A percentile compares a stretch with the other conserved stretches of the same genome.
Conservation (phyloP, 352 stramenopile species). For the Pythium rishiriense region DNA sequence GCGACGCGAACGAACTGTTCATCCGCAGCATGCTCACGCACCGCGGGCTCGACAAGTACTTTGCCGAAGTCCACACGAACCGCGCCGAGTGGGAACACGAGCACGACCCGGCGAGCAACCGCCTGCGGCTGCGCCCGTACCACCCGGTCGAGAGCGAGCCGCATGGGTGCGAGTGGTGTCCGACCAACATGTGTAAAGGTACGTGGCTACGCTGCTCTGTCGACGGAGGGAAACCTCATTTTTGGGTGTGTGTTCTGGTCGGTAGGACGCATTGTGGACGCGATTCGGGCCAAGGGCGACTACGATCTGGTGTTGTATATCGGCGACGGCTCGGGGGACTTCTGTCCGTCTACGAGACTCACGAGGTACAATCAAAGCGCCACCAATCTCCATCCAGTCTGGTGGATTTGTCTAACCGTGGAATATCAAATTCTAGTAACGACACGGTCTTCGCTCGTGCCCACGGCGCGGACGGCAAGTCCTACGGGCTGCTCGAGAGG, state of each 20-base stretch:
- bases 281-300: slow-evolving; percentile 7
- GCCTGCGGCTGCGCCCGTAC: slow-evolving; percentile 24
- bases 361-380: slow-evolving; percentile 3
- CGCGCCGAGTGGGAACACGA: slow-evolving; percentile 19
- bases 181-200: slow-evolving; percentile 41
- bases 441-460: slow-evolving; percentile 45
- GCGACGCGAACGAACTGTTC: slow-evolving; percentile 33
- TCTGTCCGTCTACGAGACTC: slow-evolving; percentile 26
- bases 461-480: slow-evolving; percentile 29
- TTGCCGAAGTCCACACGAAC: slow-evolving; percentile 30
- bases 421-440: neutral
- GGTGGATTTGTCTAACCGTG: neutral
- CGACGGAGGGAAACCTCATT: neutral
- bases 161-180: slow-evolving; percentile 33
- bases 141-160: slow-evolving; percentile 19
- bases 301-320: slow-evolving; percentile 29
- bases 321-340: slow-evolving; percentile 31
- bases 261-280: slow-evolving; percentile 25
- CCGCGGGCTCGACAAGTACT: slow-evolving; percentile 16
- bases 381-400: neutral
- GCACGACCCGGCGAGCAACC: slow-evolving; percentile 2
- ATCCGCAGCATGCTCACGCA: slow-evolving; percentile 31
- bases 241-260: neutral
- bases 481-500: slow-evolving; percentile 35
- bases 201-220: neutral